Conservation (phyloP, 2,329 filamentous ascomycete genomes). For the Fusarium sublunatum region DNA sequence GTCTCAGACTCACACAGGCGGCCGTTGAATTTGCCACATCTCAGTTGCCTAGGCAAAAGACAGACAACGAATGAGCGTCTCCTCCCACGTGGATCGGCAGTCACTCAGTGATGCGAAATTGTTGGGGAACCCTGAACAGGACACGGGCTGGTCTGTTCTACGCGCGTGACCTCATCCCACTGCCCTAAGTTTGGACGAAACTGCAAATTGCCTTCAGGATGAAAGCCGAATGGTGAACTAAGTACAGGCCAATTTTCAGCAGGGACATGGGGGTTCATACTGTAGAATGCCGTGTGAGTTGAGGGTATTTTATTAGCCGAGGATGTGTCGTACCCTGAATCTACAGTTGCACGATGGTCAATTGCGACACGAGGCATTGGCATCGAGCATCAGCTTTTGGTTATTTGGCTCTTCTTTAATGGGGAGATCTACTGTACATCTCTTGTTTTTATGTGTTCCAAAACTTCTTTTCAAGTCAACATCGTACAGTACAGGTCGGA, state of each 20-base stretch:
- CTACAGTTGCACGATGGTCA: constrained; percentile 31
- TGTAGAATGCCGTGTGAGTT: constrained; percentile 10
- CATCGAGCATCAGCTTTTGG: constrained; percentile 15
- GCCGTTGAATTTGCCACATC: constrained; percentile 30
- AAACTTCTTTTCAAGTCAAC: constrained; percentile 12
- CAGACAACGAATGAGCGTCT: constrained; percentile 33
- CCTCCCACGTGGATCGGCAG: constrained; percentile 27
- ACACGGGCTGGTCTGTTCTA: constrained; percentile 33
- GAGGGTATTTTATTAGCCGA: constrained; percentile 27
- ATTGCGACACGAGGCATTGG: constrained; percentile 8
- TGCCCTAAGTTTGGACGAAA: constrained; percentile 10
- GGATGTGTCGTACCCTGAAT: constrained; percentile 8
- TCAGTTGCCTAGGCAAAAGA: constrained; percentile 1
- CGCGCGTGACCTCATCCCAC: constrained; percentile 39
- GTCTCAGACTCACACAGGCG: constrained; percentile 3
- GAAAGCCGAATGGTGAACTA: not conserved
- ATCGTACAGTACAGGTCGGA: constrained; percentile 11
- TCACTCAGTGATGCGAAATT: constrained; percentile 32
- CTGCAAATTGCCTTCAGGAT: not conserved
- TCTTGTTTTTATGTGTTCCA: constrained; percentile 16
- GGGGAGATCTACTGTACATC: constrained; percentile 35
- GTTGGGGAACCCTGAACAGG: constrained; percentile 33
- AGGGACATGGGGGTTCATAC: constrained; percentile 10
- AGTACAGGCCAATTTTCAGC: constrained; percentile 1
- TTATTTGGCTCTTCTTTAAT: constrained; percentile 5